These are phyloP conservation scores for Avena insularis DNA, from an alignment of 176 grass and related monocot species.

Conservation along the genomic window DNA sequence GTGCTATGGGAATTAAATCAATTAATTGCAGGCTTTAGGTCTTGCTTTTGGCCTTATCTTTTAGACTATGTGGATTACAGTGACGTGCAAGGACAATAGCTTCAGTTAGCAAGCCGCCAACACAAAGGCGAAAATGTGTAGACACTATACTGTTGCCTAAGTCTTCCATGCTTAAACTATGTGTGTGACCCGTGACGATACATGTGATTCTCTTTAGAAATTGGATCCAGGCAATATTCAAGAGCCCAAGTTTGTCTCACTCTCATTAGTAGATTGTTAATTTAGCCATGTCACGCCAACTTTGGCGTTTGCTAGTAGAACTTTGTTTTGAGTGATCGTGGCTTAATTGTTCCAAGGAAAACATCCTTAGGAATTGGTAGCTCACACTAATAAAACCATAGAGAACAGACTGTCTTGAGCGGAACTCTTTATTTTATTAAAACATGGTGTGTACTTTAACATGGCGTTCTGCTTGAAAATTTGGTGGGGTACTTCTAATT, in stretches of 20 bases:
- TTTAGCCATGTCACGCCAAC: background rate
- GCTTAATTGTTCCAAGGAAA: background rate
- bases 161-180: background rate
- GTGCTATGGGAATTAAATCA: background rate
- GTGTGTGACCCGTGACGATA: background rate
- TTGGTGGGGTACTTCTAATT: background rate
- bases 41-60: constrained; percentile 1
- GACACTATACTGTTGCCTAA: background rate
- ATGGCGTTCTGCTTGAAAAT: background rate
- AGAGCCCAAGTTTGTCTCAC: constrained; percentile 3
- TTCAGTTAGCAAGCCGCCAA: background rate
- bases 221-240: background rate
- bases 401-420: background rate
- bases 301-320: background rate
- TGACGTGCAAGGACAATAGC: background rate
- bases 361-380: background rate
- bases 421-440: background rate
- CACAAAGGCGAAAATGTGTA: background rate
- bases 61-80: background rate
- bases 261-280: background rate
- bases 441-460: background rate
- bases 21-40: background rate
- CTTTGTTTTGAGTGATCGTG: background rate
- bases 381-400: background rate
- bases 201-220: background rate